Evolutionary conservation across 2,329 filamentous ascomycete genomes (phyloP).

Genomic region (Bipolaris gigantea): DNA sequence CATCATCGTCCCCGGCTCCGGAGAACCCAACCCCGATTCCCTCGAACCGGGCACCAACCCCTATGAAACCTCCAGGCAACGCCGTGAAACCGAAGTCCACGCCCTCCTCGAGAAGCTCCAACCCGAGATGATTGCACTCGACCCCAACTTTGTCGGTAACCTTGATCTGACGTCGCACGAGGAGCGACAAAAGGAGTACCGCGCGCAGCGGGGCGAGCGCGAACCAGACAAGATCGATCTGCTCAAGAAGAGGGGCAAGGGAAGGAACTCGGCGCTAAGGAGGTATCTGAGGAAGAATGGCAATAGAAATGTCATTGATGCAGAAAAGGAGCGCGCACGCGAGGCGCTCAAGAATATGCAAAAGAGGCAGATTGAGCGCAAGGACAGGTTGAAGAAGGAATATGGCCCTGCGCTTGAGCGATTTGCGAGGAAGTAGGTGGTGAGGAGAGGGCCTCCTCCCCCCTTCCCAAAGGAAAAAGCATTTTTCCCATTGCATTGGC

Average conservation of each 20-base stretch:
- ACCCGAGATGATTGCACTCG: constrained; percentile 94
- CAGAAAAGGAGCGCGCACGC: constrained; percentile 84
- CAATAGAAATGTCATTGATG: constrained; percentile 92
- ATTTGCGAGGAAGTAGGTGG: constrained; percentile 68
- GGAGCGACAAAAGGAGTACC: constrained; percentile 72
- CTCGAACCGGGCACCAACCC: constrained; percentile 79
- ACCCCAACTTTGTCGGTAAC: constrained; percentile 88
- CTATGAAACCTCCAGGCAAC: constrained; percentile 89
- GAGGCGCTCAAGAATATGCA: constrained; percentile 66
- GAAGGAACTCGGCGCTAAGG: constrained; percentile 85
- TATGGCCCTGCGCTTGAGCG: constrained; percentile 83
- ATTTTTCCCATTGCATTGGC: background rate
- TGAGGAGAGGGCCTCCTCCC: too few species aligned
- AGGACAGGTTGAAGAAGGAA: constrained; percentile 63
- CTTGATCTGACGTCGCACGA: constrained; percentile 80
- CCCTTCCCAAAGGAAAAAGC: background rate
- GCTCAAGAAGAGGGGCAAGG: constrained; percentile 75
- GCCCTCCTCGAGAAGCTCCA: constrained; percentile 89
- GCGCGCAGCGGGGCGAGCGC: constrained; percentile 70
- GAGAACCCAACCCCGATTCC: constrained; percentile 94
- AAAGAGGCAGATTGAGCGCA: constrained; percentile 31
- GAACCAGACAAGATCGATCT: constrained; percentile 61
- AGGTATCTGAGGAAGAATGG: constrained; percentile 91
- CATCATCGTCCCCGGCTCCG: constrained; percentile 89
- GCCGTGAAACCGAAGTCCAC: constrained; percentile 90